Evolutionary conservation across 2,329 filamentous ascomycete species (phyloP).

Genomic region (Fusarium solani-melongenae): DNA sequence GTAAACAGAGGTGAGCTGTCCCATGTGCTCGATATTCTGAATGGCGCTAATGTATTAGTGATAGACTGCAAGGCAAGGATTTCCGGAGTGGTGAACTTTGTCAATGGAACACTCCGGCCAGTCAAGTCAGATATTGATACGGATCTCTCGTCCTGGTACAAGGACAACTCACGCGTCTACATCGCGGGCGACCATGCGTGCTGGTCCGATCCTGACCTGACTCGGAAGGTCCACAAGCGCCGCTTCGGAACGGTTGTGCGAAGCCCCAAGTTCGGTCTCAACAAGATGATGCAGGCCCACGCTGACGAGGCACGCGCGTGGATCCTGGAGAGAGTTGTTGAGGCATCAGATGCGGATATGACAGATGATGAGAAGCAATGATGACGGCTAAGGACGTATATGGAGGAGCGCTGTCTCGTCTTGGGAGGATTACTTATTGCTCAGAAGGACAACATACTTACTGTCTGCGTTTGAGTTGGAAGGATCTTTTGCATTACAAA

Average conservation of each 20-base stretch:
- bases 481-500: neutral
- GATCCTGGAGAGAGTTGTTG: slow-evolving; percentile 56
- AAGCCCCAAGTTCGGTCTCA: slow-evolving; percentile 61
- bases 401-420: neutral
- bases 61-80: slow-evolving; percentile 74
- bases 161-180: slow-evolving; percentile 81
- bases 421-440: neutral
- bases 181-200: slow-evolving; percentile 80
- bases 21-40: neutral
- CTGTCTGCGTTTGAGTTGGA: neutral
- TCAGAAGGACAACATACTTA: neutral
- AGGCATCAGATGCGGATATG: slow-evolving; percentile 53
- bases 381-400: neutral
- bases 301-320: slow-evolving; percentile 63
- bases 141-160: slow-evolving; percentile 84
- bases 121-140: slow-evolving; percentile 82
- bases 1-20: slow-evolving; percentile 73
- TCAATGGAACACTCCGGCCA: slow-evolving; percentile 79
- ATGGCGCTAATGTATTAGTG: slow-evolving; percentile 23
- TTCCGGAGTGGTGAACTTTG: slow-evolving; percentile 82
- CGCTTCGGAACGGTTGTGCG: slow-evolving; percentile 69
- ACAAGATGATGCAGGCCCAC: slow-evolving; percentile 68
- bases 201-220: slow-evolving; percentile 74
- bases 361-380: slow-evolving; percentile 61
- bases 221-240: slow-evolving; percentile 68